Evolutionary conservation across 768 basidiomycete species (phyloP), one percentile per base, ranked within the genome.

Genomic region (Mycena rebaudengoi): DNA sequence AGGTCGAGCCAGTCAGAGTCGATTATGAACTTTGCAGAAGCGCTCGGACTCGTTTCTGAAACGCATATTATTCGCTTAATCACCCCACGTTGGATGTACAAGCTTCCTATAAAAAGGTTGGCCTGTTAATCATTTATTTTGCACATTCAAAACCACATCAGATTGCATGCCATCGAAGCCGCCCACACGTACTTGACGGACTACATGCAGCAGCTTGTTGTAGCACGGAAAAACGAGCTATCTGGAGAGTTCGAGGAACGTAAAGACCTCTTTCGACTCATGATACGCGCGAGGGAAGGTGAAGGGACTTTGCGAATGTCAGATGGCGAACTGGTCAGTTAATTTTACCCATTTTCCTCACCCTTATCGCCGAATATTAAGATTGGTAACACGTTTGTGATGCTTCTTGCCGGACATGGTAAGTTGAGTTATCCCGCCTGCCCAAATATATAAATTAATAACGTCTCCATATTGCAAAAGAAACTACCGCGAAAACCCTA

Each of bases 41-140:
- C 70, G 10, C 44, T 73, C 23, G 18, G 53, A 2, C 57, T 63
- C 18, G 64, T 63, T 10, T 59, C 67, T 8, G 60, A 48, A 3
- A 41, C 59, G 18, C 40, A 48, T 14, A 60, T 73, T 49, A 37
- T 45, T 8, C 43, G 60, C 7, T 25, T 61, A 16, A 46, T 70
- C 12, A 52, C 55, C 5, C 71, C 71, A 0, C 62, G 61, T 33
- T 73, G 71, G 71, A 41, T 71, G n/a, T 46, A 62, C 16, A 48
- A 41, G 13, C 52, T 73, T 4, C 68, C 70, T 1, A 59, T 71
- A 33, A 60, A 54, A 46, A 66, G 51, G 71, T 73, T 32, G 3
- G 64, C 3, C 10, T 1, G 10, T 33, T 10, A 11, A 3, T 40
- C 18, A 41, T 20, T n/a, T 18, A n/a, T n/a, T n/a, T n/a, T n/a